These are phyloP conservation scores for Porphyrellus cyaneotinctus DNA, from an alignment of 768 basidiomycete genomes.

Conservation along the genomic window DNA sequence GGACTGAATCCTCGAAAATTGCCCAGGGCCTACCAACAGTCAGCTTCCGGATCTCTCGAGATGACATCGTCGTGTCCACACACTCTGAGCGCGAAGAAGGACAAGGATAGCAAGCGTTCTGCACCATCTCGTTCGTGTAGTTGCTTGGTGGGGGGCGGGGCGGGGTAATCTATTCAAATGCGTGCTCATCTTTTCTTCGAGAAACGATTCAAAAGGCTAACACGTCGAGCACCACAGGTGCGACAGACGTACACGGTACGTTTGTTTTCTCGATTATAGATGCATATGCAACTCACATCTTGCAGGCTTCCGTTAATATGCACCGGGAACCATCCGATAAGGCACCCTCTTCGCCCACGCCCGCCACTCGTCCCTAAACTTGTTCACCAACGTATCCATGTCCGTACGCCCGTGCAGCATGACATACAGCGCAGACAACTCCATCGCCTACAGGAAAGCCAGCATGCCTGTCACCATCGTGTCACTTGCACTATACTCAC, in stretches of 20 bases:
- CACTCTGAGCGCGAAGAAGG: too few relatives aligned
- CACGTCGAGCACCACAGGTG: background rate
- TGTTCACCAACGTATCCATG: conserved; percentile 24
- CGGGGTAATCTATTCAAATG: too few relatives aligned
- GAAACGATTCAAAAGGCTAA: background rate
- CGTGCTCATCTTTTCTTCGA: too few relatives aligned
- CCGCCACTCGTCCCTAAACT: conserved; percentile 28
- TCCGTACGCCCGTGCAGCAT: conserved; percentile 12
- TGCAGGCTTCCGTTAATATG: conserved; percentile 8
- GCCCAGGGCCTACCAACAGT: too few relatives aligned
- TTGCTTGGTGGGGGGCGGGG: too few relatives aligned
- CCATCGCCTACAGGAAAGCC: background rate
- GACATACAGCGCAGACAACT: background rate
- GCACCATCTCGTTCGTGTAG: too few relatives aligned
- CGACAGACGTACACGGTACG: too few relatives aligned
- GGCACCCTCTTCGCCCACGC: conserved; percentile 21
- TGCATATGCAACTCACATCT: background rate
- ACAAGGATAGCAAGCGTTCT: too few relatives aligned
- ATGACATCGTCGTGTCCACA: too few relatives aligned
- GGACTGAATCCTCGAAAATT: too few relatives aligned
- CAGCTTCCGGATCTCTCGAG: too few relatives aligned
- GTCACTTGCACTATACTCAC: background rate
- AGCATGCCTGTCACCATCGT: background rate
- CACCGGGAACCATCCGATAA: conserved; percentile 20
- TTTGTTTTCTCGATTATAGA: too few relatives aligned